A percentile compares a stretch with the other conserved stretches of the same genome.
These are phyloP conservation scores for Ogataea methylovora DNA, from an alignment of 805 yeast species.

Conservation along the genomic window DNA sequence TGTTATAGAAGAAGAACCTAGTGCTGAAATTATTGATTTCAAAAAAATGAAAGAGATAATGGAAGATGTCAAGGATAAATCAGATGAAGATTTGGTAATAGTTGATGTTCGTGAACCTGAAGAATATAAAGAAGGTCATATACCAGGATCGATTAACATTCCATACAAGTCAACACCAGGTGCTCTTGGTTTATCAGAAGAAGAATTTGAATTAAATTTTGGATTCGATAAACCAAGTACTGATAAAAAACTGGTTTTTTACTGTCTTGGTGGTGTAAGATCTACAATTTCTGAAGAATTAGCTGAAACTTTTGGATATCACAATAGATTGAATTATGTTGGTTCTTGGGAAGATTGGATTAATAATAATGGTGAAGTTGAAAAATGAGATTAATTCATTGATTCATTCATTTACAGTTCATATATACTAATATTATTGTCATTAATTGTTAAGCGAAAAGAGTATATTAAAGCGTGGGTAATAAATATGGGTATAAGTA, in stretches of 20 bases:
- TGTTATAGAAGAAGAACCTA: slow-evolving; percentile 22
- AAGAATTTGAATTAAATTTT: slow-evolving; percentile 74
- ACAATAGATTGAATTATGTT: slow-evolving; percentile 72
- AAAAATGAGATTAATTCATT: not conserved
- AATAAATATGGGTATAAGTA: too few relatives aligned
- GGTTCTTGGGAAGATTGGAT: slow-evolving; percentile 91
- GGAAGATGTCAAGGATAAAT: slow-evolving; percentile 23
- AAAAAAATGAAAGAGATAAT: slow-evolving; percentile 33
- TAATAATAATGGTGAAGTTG: slow-evolving; percentile 29
- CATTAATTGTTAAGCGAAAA: not conserved
- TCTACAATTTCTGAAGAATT: slow-evolving; percentile 85
- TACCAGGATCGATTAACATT: slow-evolving; percentile 79
- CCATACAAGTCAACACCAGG: slow-evolving; percentile 92
- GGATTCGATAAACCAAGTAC: slow-evolving; percentile 73
- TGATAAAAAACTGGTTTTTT: slow-evolving; percentile 73
- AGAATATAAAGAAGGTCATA: slow-evolving; percentile 63
- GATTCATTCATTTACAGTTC: not conserved
- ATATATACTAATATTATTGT: not conserved
- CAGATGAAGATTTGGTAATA: slow-evolving; percentile 42
- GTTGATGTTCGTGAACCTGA: slow-evolving; percentile 92
- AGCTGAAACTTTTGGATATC: slow-evolving; percentile 85
- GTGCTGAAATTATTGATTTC: slow-evolving; percentile 23
- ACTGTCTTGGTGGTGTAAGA: slow-evolving; percentile 91
- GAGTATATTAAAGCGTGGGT: not conserved
- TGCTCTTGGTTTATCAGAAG: slow-evolving; percentile 71